Conservation (phyloP, 2,329 filamentous ascomycete genomes). For the Verticillium alfalfae region DNA sequence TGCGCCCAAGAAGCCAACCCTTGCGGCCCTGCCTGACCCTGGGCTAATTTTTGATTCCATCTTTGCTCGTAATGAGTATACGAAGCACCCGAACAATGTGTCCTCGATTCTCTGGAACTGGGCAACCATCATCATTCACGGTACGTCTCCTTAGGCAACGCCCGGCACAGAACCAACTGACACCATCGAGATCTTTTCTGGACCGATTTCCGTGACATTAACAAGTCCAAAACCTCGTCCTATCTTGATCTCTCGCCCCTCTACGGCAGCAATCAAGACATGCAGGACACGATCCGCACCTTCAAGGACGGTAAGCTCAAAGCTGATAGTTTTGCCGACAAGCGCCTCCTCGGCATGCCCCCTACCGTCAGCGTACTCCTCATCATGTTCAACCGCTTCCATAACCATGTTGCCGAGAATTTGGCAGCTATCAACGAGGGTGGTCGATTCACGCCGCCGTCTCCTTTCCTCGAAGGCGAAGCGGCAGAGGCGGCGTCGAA, state of each 20-base stretch:
- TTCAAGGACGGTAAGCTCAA: constrained; percentile 69
- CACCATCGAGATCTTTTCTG: constrained; percentile 57
- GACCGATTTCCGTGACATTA: constrained; percentile 57
- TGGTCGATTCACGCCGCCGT: constrained; percentile 67
- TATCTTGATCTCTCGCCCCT: constrained; percentile 68
- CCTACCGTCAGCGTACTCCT: constrained; percentile 66
- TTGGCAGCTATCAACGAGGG: constrained; percentile 83
- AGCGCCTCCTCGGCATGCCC: constrained; percentile 64
- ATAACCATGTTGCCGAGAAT: constrained; percentile 79
- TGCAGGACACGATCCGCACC: constrained; percentile 62
- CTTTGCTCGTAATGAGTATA: constrained; percentile 46
- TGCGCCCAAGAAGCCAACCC: constrained; percentile 50
- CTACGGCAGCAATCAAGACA: constrained; percentile 63
- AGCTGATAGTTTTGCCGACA: constrained; percentile 66
- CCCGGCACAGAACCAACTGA: background rate
- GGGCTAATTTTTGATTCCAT: constrained; percentile 56
- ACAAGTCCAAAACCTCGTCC: constrained; percentile 60
- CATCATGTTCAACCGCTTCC: constrained; percentile 78
- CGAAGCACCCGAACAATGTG: constrained; percentile 63
- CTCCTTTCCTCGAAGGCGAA: constrained; percentile 40
- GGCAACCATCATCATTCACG: constrained; percentile 69
- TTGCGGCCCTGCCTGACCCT: constrained; percentile 63
- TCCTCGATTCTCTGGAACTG: constrained; percentile 69
- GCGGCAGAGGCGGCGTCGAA: constrained; percentile 48
- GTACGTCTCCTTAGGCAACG: constrained; percentile 25